Conservation (phyloP, 768 basidiomycete genomes). For the Cubamyces sp. region DNA sequence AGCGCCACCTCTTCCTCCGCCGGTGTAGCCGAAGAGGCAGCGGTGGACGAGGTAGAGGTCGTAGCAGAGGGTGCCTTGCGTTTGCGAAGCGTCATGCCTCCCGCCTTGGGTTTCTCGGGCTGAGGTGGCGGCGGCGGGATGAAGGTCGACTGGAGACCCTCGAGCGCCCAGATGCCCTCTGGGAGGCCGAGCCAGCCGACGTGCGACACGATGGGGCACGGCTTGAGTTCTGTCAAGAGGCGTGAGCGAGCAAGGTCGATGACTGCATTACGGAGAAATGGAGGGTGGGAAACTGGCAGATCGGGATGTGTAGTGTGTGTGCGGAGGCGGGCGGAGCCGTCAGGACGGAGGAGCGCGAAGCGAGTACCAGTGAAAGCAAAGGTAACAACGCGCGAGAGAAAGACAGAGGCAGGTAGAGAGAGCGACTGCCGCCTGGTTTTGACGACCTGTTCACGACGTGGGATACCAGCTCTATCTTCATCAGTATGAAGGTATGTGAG, state of each 20-base stretch:
- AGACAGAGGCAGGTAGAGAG: not conserved
- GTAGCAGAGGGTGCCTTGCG: slow-evolving; percentile 16
- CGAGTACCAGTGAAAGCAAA: too few relatives aligned
- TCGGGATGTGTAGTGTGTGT: not conserved
- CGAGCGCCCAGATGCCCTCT: slow-evolving; percentile 20
- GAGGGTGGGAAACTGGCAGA: not conserved
- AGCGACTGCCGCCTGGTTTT: too few relatives aligned
- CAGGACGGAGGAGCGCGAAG: too few relatives aligned
- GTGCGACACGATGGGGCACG: slow-evolving; percentile 20
- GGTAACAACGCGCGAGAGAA: not conserved
- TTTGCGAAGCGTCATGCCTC: slow-evolving; percentile 24
- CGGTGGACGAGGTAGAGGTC: not conserved
- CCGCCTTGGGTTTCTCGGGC: slow-evolving; percentile 16
- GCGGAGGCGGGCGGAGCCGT: too few relatives aligned
- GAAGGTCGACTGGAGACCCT: slow-evolving; percentile 20
- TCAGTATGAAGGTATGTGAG: too few relatives aligned
- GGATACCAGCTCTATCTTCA: too few relatives aligned
- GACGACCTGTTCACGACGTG: too few relatives aligned
- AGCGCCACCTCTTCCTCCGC: not conserved
- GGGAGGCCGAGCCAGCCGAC: slow-evolving; percentile 21
- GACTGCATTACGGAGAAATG: not conserved
- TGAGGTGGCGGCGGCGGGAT: slow-evolving; percentile 19
- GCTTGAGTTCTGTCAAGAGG: slow-evolving; percentile 11
- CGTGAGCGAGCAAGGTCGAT: not conserved
- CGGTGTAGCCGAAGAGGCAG: not conserved